These are phyloP conservation scores for Phaseolus coccineus DNA, from an alignment of 331 rosid species.

Conservation along the genomic window DNA sequence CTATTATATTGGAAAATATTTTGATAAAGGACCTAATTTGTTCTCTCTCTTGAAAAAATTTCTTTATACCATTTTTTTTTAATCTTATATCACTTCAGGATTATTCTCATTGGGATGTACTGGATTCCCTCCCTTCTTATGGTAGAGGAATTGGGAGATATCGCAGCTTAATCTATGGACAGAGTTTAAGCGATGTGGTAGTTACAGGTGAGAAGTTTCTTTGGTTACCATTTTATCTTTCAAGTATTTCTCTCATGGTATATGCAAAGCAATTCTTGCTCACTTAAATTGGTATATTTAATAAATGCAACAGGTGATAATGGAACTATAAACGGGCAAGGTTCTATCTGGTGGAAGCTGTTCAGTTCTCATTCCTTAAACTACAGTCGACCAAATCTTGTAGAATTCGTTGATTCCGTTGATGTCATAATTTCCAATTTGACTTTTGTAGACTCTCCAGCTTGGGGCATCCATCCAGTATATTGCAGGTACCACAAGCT, in stretches of 20 bases:
- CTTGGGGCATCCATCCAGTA: constrained; percentile 72
- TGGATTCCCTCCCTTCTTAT: constrained; percentile 68
- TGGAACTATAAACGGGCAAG: constrained; percentile 80
- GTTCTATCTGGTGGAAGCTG: constrained; percentile 70
- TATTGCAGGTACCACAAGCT: constrained; percentile 67
- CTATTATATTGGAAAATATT: background rate
- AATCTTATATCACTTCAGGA: constrained; percentile 46
- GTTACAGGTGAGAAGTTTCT: constrained; percentile 56
- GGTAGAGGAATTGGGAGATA: constrained; percentile 66
- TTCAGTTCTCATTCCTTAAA: constrained; percentile 57
- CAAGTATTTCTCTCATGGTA: constrained; percentile 18
- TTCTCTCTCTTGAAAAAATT: background rate
- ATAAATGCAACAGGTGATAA: constrained; percentile 59
- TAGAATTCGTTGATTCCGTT: constrained; percentile 60
- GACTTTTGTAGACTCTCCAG: constrained; percentile 66
- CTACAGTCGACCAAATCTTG: constrained; percentile 68
- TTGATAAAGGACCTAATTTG: background rate
- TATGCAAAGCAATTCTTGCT: background rate
- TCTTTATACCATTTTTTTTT: background rate
- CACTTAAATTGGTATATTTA: constrained; percentile 25
- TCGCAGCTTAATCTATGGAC: constrained; percentile 66
- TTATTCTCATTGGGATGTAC: constrained; percentile 52
- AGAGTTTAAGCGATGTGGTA: constrained; percentile 63
- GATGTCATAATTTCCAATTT: constrained; percentile 63
- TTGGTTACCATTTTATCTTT: background rate